Evolutionary conservation across 768 basidiomycete genomes (phyloP).

Genomic region (Leccinum incarnatum): DNA sequence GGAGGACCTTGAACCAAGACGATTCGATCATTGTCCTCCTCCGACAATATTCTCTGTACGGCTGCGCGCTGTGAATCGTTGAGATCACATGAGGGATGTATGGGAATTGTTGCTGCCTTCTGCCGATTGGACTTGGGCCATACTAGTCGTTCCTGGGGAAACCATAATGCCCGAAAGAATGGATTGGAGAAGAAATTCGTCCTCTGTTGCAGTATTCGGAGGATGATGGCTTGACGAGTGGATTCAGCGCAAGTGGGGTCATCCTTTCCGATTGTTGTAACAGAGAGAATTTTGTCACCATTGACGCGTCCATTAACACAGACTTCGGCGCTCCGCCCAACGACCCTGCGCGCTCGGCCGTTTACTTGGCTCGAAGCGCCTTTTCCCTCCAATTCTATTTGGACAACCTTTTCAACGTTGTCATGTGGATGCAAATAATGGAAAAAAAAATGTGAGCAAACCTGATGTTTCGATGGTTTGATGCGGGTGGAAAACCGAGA

Average conservation of each 20-base stretch:
- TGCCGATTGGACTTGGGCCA: constrained; percentile 15
- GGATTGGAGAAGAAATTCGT: constrained; percentile 18
- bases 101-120: neutral
- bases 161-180: constrained; percentile 30
- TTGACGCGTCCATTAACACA: constrained; percentile 22
- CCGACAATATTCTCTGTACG: constrained; percentile 29
- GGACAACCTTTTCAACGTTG: constrained; percentile 14
- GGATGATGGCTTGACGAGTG: constrained; percentile 23
- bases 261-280: constrained; percentile 54
- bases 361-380: constrained; percentile 3
- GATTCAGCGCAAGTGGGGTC: constrained; percentile 55
- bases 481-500: constrained; percentile 46
- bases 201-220: constrained; percentile 16
- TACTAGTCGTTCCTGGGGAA: constrained; percentile 13
- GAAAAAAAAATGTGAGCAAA: constrained; percentile 21
- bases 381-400: constrained; percentile 15
- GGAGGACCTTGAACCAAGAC: constrained; percentile 37
- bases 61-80: constrained; percentile 30
- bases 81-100: constrained; percentile 7
- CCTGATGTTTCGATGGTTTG: constrained; percentile 37
- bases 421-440: neutral
- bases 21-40: constrained; percentile 17
- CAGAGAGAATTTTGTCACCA: constrained; percentile 21
- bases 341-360: constrained; percentile 22
- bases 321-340: constrained; percentile 40